Conservation (phyloP, 495 filamentous ascomycete genomes). For the Xylaria cubensis region DNA sequence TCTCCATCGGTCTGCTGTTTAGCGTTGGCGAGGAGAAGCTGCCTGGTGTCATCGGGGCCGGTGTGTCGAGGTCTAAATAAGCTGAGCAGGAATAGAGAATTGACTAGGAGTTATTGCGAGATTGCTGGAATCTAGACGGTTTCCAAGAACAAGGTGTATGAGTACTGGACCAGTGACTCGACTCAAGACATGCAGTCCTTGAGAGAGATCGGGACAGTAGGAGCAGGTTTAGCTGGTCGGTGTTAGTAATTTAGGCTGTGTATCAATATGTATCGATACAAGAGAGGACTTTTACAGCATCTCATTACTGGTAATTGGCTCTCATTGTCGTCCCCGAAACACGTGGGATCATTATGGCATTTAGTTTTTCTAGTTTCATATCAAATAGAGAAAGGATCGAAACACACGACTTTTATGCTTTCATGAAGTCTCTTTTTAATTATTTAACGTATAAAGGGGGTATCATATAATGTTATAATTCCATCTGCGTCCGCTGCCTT, state of each 20-base stretch:
- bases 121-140: background rate
- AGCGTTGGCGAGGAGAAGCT: constrained; percentile 79
- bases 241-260: constrained; percentile 15
- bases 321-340: background rate
- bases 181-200: background rate
- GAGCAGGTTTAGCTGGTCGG: background rate
- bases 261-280: constrained; percentile 30
- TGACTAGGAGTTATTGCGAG: background rate
- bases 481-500: constrained; percentile 41
- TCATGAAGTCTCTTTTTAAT: background rate
- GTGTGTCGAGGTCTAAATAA: constrained; percentile 69
- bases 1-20: constrained; percentile 77
- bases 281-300: constrained; percentile 7
- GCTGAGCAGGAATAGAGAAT: constrained; percentile 21
- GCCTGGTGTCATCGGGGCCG: constrained; percentile 86
- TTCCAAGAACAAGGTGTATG: background rate
- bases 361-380: constrained; percentile 10
- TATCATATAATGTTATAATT: constrained; percentile 33
- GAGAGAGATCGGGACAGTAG: background rate
- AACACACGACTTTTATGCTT: background rate
- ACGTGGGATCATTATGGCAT: constrained; percentile 19
- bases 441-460: constrained; percentile 2
- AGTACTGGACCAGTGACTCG: background rate
- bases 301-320: constrained; percentile 9
- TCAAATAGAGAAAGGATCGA: constrained; percentile 14